Evolutionary conservation across 2,329 filamentous ascomycete genomes (phyloP), one percentile per base, ranked within the genome.

Genomic region (Penicillium sp.): DNA sequence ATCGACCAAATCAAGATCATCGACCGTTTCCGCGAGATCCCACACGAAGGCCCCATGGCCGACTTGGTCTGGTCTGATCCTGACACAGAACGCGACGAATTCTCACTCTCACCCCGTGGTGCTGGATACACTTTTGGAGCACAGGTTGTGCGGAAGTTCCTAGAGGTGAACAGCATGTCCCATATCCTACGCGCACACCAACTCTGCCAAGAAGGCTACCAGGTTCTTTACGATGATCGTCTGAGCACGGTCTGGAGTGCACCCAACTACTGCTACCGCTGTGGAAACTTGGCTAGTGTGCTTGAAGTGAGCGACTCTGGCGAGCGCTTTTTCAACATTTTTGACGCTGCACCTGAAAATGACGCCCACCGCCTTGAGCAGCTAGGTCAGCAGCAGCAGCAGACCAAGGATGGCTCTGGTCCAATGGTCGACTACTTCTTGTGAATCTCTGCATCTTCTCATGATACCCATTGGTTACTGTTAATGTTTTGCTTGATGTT

Each of bases 1-100:
- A 97, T 99, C 72, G 94, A 99, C 75, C 94, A 99, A 78, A 97
- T 99, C 78, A 97, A 99, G 76, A 96, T 99, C 75, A 97, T 99
- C 73, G 94, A 99, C 78, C 91, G 94, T 45, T 99, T 97, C 81
- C 88, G 94, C 65, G 94, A 99, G 73, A 99, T 99, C 59, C 94
- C 94, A 5, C 94, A 99, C 77, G 94, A 99, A 77, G 94, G 94
- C 0, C 94, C 94, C 34, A 99, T 99, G 94, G 94, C 94, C n/a
- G 94, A 99, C 75, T 81, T 99, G 5, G 94, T 99, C 33, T 99
- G 94, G 94, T 96, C 92, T 21, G 94, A 99, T 73, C 94, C 94
- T 0, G 94, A 99, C 72, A 89, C 91, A n/a, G 94, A 99, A 68
- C 85, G 92, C 56, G 94, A 99, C 76, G 94, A 99, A 75, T 99